phyloP scores from a whole-genome alignment of 2,329 filamentous ascomycete genomes.

The Fusarium sublunatum region DNA sequence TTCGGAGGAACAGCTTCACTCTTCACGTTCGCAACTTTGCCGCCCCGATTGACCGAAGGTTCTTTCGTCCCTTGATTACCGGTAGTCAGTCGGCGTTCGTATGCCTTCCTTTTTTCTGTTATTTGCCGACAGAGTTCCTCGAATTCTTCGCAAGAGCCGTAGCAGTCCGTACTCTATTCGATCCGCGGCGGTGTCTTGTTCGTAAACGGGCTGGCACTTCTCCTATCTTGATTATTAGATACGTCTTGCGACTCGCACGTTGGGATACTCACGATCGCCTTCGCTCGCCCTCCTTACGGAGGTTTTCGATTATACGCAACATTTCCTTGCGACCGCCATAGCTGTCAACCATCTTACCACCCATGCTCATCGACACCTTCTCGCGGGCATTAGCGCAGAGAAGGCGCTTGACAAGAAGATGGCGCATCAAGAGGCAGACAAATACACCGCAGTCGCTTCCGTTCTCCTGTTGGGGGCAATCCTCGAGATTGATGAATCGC shows the following conservation, averaged over 20 bases:
- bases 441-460: conserved; percentile 95
- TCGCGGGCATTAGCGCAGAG: conserved; percentile 81
- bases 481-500: conserved; percentile 82
- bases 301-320: conserved; percentile 85
- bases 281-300: conserved; percentile 88
- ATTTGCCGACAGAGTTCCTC: conserved; percentile 41
- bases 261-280: conserved; percentile 75
- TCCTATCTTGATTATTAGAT: conserved; percentile 46
- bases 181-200: conserved; percentile 58
- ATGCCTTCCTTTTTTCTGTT: conserved; percentile 1
- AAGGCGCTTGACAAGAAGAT: conserved; percentile 87
- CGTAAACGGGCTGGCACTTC: conserved; percentile 53
- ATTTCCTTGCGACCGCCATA: conserved; percentile 87
- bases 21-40: neutral
- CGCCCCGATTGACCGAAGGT: neutral
- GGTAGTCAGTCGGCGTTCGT: neutral
- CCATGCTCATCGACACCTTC: conserved; percentile 95
- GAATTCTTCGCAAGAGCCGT: conserved; percentile 47
- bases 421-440: conserved; percentile 94
- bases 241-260: neutral
- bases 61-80: neutral
- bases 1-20: neutral
- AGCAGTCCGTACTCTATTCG: conserved; percentile 54
- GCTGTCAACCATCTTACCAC: conserved; percentile 84
- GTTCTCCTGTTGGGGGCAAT: conserved; percentile 92